phyloP scores from a whole-genome alignment of 495 filamentous ascomycete species.

The Glutinoglossum americanum region DNA sequence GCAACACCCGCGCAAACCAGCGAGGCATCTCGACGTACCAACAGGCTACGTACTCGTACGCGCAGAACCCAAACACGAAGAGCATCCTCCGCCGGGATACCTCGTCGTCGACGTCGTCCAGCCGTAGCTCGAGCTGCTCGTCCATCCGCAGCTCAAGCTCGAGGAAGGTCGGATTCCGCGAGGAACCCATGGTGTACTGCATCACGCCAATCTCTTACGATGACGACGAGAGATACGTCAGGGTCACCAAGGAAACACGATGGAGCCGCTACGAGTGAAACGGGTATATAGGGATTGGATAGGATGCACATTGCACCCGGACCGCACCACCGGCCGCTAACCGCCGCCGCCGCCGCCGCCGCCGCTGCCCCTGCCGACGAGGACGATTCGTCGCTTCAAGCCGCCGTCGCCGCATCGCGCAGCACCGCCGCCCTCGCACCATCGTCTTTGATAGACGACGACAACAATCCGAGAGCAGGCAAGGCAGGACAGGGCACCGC shows the following conservation, averaged over 20 bases:
- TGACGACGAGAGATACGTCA: neutral
- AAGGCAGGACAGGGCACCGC: too few relatives aligned
- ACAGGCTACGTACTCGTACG: neutral
- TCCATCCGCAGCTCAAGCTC: neutral
- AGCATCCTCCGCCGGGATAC: neutral
- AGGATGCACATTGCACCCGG: too few relatives aligned
- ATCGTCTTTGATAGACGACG: too few relatives aligned
- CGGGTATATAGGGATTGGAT: neutral
- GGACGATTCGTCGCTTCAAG: too few relatives aligned
- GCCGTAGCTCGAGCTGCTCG: neutral
- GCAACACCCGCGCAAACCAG: slow-evolving; percentile 5
- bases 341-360: too few relatives aligned
- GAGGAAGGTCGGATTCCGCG: slow-evolving; percentile 1
- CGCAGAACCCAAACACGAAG: neutral
- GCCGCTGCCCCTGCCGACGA: too few relatives aligned
- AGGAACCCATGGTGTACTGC: slow-evolving; percentile 1
- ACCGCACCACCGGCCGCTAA: too few relatives aligned
- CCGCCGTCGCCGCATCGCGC: too few relatives aligned
- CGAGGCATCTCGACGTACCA: neutral
- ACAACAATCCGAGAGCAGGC: too few relatives aligned
- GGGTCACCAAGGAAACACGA: neutral
- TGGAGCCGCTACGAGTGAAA: neutral
- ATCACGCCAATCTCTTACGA: slow-evolving; percentile 1
- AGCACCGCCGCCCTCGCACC: too few relatives aligned
- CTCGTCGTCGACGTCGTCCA: neutral